Percentiles rank a stretch among this genome's conserved stretches.
phyloP scores from a whole-genome alignment of 495 filamentous ascomycete genomes.

The Neohortaea acidophila region DNA sequence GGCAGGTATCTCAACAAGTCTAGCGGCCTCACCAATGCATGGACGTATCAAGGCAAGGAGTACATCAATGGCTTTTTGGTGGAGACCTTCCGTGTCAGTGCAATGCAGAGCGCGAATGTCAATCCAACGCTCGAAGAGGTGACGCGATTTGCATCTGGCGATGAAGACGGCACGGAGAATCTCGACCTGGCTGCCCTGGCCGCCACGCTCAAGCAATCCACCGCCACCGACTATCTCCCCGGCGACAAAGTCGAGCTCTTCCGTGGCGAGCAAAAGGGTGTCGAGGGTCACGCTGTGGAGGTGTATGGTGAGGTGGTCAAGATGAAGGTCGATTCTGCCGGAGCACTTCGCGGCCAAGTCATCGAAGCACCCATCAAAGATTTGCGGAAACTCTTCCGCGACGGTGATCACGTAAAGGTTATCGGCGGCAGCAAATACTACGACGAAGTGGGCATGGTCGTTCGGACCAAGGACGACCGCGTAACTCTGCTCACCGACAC shows the following conservation, averaged over 20 bases:
- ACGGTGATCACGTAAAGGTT: constrained; percentile 96
- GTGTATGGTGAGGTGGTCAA: constrained; percentile 90
- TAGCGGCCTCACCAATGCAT: constrained; percentile 48
- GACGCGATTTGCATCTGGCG: constrained; percentile 66
- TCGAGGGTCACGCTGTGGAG: constrained; percentile 67
- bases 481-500: constrained; percentile 87
- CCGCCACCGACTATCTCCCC: constrained; percentile 65
- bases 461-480: constrained; percentile 74
- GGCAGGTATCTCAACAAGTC: constrained; percentile 49
- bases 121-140: constrained; percentile 92
- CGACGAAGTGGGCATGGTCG: constrained; percentile 94
- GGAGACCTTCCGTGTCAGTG: constrained; percentile 83
- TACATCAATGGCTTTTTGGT: constrained; percentile 88
- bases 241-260: constrained; percentile 93
- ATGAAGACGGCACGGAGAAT: constrained; percentile 83
- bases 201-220: constrained; percentile 65
- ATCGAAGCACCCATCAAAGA: constrained; percentile 89
- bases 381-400: constrained; percentile 79
- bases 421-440: constrained; percentile 86
- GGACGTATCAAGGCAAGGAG: constrained; percentile 69
- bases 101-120: constrained; percentile 68
- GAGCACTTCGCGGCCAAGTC: constrained; percentile 61
- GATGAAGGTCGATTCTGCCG: constrained; percentile 52
- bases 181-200: constrained; percentile 82
- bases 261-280: constrained; percentile 86